Conservation (phyloP, 1,284 basidiomycete genomes). For the Malassezia globosa region DNA sequence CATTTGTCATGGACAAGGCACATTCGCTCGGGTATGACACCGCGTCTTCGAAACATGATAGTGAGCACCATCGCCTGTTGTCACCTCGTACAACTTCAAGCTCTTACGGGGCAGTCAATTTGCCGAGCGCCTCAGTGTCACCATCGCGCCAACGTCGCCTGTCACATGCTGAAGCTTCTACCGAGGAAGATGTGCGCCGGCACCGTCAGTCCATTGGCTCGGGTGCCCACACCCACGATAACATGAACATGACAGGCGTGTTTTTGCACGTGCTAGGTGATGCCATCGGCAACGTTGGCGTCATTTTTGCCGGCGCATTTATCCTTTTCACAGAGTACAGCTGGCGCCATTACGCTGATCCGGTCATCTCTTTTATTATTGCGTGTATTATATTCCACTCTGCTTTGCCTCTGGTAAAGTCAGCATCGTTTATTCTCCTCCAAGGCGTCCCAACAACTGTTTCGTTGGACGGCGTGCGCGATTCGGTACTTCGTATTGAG, state of each 20-base stretch:
- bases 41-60: background rate
- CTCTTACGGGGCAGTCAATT: constrained; percentile 17
- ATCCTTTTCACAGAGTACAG: constrained; percentile 35
- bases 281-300: constrained; percentile 86
- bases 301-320: constrained; percentile 76
- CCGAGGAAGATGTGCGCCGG: constrained; percentile 15
- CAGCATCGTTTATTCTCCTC: constrained; percentile 88
- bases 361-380: constrained; percentile 83
- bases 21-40: constrained; percentile 56
- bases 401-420: constrained; percentile 81
- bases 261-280: constrained; percentile 91
- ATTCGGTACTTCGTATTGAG: constrained; percentile 64
- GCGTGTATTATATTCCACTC: constrained; percentile 93
- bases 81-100: background rate
- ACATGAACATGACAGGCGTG: constrained; percentile 96
- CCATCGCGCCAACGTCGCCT: constrained; percentile 50
- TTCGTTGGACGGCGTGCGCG: constrained; percentile 72
- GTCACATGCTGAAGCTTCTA: constrained; percentile 15
- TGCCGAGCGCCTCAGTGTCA: too few relatives aligned
- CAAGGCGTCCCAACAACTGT: constrained; percentile 86
- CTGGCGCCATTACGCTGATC: constrained; percentile 72
- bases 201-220: constrained; percentile 12
- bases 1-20: constrained; percentile 74
- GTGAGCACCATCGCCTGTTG: constrained; percentile 7
- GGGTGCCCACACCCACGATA: constrained; percentile 45